Conservation (phyloP, 2,329 filamentous ascomycete species). For the Myriosclerotinia curreyana region DNA sequence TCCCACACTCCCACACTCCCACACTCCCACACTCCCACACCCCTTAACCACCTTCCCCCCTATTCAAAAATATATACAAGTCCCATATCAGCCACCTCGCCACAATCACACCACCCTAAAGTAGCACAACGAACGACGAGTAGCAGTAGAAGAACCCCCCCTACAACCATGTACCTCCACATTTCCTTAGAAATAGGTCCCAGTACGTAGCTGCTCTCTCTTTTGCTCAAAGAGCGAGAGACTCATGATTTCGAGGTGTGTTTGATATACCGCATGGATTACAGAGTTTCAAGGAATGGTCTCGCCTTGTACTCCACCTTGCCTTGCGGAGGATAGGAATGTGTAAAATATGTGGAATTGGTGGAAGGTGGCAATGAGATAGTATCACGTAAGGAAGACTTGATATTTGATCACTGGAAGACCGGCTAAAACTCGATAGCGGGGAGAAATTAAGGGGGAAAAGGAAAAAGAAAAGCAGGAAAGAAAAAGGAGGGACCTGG, state of each 20-base stretch:
- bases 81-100: neutral
- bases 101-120: neutral
- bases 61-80: neutral
- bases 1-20: too few species aligned
- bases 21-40: too few species aligned
- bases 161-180: constrained; percentile 9
- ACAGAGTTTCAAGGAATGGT: constrained; percentile 71
- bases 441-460: neutral
- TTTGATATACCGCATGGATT: constrained; percentile 68
- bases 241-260: constrained; percentile 24
- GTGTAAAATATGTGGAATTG: neutral
- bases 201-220: constrained; percentile 1
- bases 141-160: neutral
- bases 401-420: neutral
- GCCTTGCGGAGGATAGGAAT: constrained; percentile 57
- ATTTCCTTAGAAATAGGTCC: constrained; percentile 1
- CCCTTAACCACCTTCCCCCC: neutral
- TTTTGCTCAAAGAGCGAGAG: neutral
- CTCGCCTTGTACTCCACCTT: constrained; percentile 75
- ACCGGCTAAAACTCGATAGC: neutral
- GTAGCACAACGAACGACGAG: neutral
- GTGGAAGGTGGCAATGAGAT: too few species aligned
- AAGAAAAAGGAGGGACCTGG: neutral
- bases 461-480: neutral
- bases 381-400: neutral